Evolutionary conservation across 2,329 filamentous ascomycete genomes (phyloP), one percentile per base, ranked within the genome.

Genomic region (Teratosphaeria viscida): DNA sequence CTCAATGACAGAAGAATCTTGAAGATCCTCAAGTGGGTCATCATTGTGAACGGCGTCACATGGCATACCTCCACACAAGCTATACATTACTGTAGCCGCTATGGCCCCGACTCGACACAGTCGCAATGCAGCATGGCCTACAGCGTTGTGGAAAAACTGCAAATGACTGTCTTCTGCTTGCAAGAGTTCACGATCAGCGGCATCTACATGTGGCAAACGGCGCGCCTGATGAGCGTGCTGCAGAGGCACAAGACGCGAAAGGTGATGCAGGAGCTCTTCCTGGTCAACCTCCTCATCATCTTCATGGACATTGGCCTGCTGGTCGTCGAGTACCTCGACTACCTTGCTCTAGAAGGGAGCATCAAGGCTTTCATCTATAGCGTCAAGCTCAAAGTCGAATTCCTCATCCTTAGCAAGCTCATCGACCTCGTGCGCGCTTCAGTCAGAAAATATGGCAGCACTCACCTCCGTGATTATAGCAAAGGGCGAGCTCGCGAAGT

Each of bases 281-380:
- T 63, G 37, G 70, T 73, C 62, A 73, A 74, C 62, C 61, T 70
- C 55, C 62, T 70, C 57, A 72, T 74, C 61, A 70, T 74, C 56
- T n/a, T 66, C 23, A 62, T 73, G 37, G 71, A 74, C 58, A 66
- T 71, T 16, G 68, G 63, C 0, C 66, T 74, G 2, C 61, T 65
- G 14, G 70, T 66, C 16, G 64, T 72, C 14, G 69, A 71, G 10
- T 69, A 70, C 27, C 66, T 61, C 2, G 60, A 65, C 43, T 57
- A 64, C 8, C 68, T 57, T 47, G 67, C 69, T 26, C 61, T 71
- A 6, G 67, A 73, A 57, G 67, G 67, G 11, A 72, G 70, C 2
- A 62, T 75, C 1, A 77, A 77, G 60, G 71, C 58, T 11, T 59
- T 67, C 56, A 58, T 68, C 19, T 69, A 69, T 58, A 65, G 62